Percentiles rank a stretch among this genome's conserved stretches.
These are phyloP conservation scores for Osmanthus fragrans DNA, from an alignment of 257 asterid genomes.

Conservation along the genomic window DNA sequence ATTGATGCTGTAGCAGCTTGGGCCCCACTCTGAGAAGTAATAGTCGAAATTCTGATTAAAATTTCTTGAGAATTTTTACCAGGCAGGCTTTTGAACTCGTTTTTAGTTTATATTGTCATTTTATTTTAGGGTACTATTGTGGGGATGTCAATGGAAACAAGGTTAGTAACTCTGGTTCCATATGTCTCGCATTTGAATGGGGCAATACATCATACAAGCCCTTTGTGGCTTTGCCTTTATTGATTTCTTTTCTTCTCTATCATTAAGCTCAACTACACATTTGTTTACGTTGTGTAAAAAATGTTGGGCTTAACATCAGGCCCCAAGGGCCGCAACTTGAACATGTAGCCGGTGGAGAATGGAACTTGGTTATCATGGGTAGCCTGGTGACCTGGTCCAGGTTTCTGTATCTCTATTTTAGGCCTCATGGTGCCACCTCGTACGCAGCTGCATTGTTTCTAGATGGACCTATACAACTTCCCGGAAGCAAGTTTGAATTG, in stretches of 20 bases:
- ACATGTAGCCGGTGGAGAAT: background rate
- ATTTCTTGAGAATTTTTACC: too few relatives aligned
- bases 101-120: background rate
- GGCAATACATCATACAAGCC: conserved; percentile 36
- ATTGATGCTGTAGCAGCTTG: too few relatives aligned
- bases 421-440: too few relatives aligned
- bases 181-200: conserved; percentile 24
- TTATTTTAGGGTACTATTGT: background rate
- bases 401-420: too few relatives aligned
- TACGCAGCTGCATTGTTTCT: too few relatives aligned
- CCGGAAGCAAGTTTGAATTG: too few relatives aligned
- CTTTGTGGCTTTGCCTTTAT: conserved; percentile 39
- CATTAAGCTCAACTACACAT: conserved; percentile 23
- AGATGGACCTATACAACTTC: too few relatives aligned
- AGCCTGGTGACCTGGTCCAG: too few relatives aligned
- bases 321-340: conserved; percentile 23
- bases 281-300: conserved; percentile 1
- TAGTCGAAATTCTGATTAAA: too few relatives aligned
- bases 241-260: conserved; percentile 34
- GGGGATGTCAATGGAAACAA: conserved; percentile 40
- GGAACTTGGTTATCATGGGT: too few relatives aligned
- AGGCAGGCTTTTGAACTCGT: background rate
- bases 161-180: conserved; percentile 37
- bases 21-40: too few relatives aligned
- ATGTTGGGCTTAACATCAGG: conserved; percentile 13